Base-by-base conservation (phyloP, 257 asterid genomes). In the Solanum chiquidenum region DNA sequence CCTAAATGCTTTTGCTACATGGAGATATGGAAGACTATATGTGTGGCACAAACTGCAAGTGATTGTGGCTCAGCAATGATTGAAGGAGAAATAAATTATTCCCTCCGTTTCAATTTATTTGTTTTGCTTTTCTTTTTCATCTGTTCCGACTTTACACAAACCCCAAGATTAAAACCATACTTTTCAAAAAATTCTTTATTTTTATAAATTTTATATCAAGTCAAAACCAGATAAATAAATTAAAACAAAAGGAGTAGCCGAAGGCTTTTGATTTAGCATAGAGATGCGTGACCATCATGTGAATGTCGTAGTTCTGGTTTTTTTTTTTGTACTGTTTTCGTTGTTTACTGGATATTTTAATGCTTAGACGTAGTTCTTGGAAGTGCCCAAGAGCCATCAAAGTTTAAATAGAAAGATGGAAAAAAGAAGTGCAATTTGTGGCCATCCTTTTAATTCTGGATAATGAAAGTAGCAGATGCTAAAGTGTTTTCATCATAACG, bases 271-370 rank as follows among this genome's bases (percentile, higher is more conserved):
- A 86, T 60, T 77, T 74, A 21, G 73, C 88, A 49, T 91, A 52
- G 93, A 90, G 91, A 92, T 92, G 94, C 40, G 94, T 88, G 96
- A 83, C 89, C 87, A 89, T 89, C 90, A 86, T 80, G 91, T 82
- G 86, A 77, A 33, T 68, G 88, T 74, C 64, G 6, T 13, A 49
- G 55, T 18, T 75, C 44, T 11, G 6, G 12, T 11, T 11, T 0
- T 62, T 14, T 13, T 23, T 58, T 73, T 31, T 29, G 86, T 86
- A 49, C 83, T 7, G 29, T 49, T 62, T 35, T 5, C 60, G 35
- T 62, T 38, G 64, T 46, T 71, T 27, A 4, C 38, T 52, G 25
- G 33, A 34, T 86, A 87, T 83, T 38, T 73, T 38, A 49, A 75
- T 71, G 55, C 23, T 35, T 12, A 52, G 49, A 38, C 76, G 85